Conservation (phyloP, 2,329 filamentous ascomycete genomes). For the Fusarium sp. region DNA sequence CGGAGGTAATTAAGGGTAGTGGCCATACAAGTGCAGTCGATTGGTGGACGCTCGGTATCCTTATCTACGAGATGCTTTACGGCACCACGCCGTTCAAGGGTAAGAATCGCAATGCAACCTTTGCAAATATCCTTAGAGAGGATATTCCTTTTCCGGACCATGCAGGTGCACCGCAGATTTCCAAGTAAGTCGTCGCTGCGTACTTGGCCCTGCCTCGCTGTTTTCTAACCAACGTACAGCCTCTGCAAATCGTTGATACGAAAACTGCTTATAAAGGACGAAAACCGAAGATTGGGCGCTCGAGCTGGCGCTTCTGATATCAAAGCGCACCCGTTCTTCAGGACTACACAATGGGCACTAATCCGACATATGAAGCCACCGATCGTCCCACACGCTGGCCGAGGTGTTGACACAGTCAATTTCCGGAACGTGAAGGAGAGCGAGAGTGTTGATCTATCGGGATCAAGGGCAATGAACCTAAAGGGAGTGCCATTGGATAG, state of each 20-base stretch:
- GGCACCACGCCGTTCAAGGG: constrained; percentile 99
- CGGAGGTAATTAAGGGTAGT: constrained; percentile 98
- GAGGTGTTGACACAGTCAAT: constrained; percentile 92
- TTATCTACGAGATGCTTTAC: constrained; percentile 99
- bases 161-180: constrained; percentile 82
- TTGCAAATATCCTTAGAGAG: constrained; percentile 95
- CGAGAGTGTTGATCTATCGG: constrained; percentile 87
- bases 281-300: constrained; percentile 90
- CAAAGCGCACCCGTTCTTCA: constrained; percentile 95
- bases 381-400: constrained; percentile 91
- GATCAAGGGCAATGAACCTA: constrained; percentile 61
- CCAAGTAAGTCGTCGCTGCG: constrained; percentile 74
- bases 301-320: constrained; percentile 96
- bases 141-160: constrained; percentile 97
- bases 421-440: constrained; percentile 99
- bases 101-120: constrained; percentile 97
- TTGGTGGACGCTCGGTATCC: constrained; percentile 98
- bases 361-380: constrained; percentile 98
- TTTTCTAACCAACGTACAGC: constrained; percentile 56
- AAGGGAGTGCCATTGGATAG: constrained; percentile 90
- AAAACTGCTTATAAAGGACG: constrained; percentile 97
- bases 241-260: constrained; percentile 96
- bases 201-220: background rate
- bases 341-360: constrained; percentile 93
- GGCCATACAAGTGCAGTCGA: constrained; percentile 98